Evolutionary conservation across 2,329 filamentous ascomycete genomes (phyloP).

Genomic region (Fonsecaea nubica): DNA sequence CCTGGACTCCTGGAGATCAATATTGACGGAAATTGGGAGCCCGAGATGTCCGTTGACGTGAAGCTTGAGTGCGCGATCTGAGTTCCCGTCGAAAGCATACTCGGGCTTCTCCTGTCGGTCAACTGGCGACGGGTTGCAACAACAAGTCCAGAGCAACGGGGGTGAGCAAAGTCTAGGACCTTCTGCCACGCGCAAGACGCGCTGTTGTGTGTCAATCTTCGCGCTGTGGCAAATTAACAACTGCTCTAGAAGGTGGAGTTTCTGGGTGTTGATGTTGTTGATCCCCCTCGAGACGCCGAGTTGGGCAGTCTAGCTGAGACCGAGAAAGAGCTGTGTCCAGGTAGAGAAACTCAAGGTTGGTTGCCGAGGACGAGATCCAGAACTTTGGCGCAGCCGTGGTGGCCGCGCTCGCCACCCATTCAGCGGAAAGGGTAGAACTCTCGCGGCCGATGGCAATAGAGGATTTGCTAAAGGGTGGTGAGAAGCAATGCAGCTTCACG

Average conservation of each 20-base stretch:
- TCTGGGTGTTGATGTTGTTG: not conserved
- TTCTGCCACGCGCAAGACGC: not conserved
- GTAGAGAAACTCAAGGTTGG: not conserved
- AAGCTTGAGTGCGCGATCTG: not conserved
- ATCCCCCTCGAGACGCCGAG: not conserved
- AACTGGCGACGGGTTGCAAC: not conserved
- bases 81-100: not conserved
- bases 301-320: not conserved
- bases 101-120: not conserved
- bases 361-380: not conserved
- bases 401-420: not conserved
- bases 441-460: not conserved
- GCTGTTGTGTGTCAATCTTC: not conserved
- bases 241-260: not conserved
- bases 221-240: not conserved
- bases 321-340: not conserved
- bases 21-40: not conserved
- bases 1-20: not conserved
- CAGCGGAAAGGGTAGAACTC: not conserved
- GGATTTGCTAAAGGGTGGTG: not conserved
- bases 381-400: not conserved
- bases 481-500: not conserved
- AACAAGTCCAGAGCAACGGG: not conserved
- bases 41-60: not conserved
- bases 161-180: not conserved